A percentile compares a stretch with the other conserved stretches of the same genome.
These are phyloP conservation scores for Tricharina praecox DNA, from an alignment of 495 filamentous ascomycete species.

Conservation along the genomic window DNA sequence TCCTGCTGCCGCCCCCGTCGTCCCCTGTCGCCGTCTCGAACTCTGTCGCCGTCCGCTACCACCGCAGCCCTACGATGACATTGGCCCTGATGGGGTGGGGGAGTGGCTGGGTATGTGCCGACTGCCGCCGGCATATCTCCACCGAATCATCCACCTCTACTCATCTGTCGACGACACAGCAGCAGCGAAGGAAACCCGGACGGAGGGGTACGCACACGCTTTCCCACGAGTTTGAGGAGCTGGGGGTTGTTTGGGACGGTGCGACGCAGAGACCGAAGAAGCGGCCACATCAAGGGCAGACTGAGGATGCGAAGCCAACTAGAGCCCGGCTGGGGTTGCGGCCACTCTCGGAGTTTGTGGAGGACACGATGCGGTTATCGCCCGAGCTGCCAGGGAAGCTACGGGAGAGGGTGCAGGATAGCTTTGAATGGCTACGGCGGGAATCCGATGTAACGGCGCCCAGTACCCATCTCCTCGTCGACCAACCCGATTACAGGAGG, in stretches of 20 bases:
- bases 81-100: neutral
- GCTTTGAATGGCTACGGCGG: slow-evolving; percentile 9
- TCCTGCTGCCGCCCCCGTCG: no score
- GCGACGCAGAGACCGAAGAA: neutral
- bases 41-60: slow-evolving; percentile 1
- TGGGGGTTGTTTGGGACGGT: no score
- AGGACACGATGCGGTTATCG: neutral
- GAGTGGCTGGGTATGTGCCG: slow-evolving; percentile 10
- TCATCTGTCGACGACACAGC: neutral
- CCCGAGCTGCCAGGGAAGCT: neutral
- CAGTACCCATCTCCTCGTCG: slow-evolving; percentile 13
- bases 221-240: no score
- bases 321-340: neutral
- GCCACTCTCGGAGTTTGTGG: neutral
- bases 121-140: slow-evolving; percentile 11
- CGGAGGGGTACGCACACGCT: neutral
- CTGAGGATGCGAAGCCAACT: neutral
- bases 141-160: neutral
- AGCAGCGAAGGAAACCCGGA: neutral
- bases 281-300: neutral
- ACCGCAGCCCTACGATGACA: neutral
- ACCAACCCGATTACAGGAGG: slow-evolving; percentile 7
- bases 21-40: no score
- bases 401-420: neutral
- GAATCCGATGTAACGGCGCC: slow-evolving; percentile 13